Conservation (phyloP, 495 filamentous ascomycete species). For the Podospora comata region DNA sequence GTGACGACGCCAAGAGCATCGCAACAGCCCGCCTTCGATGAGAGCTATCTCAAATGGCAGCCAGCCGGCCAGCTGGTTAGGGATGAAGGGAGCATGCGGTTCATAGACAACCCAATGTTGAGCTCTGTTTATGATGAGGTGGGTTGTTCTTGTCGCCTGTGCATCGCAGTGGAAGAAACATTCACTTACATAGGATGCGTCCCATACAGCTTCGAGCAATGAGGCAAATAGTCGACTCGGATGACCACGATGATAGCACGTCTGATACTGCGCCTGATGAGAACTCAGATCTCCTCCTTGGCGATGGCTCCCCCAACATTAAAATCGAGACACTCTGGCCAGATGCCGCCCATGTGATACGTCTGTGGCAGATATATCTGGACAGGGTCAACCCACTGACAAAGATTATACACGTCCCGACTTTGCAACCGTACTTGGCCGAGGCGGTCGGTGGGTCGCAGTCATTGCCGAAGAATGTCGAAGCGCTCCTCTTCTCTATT, state of each 20-base stretch:
- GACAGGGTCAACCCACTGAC: constrained; percentile 65
- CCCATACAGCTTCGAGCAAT: constrained; percentile 42
- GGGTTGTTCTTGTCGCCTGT: constrained; percentile 14
- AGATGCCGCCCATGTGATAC: constrained; percentile 59
- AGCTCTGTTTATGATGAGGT: constrained; percentile 45
- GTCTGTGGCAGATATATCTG: constrained; percentile 66
- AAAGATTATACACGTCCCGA: constrained; percentile 69
- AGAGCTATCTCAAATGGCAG: constrained; percentile 33
- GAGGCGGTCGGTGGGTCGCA: constrained; percentile 39
- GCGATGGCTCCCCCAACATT: constrained; percentile 26
- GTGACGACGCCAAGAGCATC: constrained; percentile 17
- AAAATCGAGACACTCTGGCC: constrained; percentile 55
- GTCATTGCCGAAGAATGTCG: constrained; percentile 46
- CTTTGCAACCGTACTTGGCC: constrained; percentile 51
- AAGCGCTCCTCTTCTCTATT: constrained; percentile 54
- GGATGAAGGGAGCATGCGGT: constrained; percentile 44
- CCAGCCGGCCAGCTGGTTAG: constrained; percentile 43
- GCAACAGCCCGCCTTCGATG: constrained; percentile 26
- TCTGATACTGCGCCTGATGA: constrained; percentile 35
- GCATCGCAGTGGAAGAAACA: neutral
- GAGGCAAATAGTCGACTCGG: constrained; percentile 45
- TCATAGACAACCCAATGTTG: constrained; percentile 45
- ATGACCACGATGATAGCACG: constrained; percentile 32
- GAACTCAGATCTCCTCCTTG: constrained; percentile 39
- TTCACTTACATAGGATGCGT: constrained; percentile 5